Evolutionary conservation across 2,329 filamentous ascomycete genomes (phyloP).

Genomic region (Coniochaeta prunicola): DNA sequence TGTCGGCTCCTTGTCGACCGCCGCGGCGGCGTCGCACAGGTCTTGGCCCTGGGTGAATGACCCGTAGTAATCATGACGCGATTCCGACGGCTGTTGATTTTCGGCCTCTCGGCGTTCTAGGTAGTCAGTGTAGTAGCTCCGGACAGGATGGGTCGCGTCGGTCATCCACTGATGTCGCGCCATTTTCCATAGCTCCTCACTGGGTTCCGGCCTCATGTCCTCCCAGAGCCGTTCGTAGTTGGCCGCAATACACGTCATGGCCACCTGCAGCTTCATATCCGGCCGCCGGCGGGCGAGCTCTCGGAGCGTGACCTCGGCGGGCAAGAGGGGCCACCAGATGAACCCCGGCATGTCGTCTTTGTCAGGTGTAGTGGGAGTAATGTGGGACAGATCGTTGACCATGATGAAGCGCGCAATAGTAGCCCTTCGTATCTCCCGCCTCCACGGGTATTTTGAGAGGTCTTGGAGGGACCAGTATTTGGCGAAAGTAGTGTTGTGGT

Average conservation of each 20-base stretch:
- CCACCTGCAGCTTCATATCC: constrained; percentile 1
- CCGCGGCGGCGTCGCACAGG: no score
- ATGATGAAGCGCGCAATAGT: constrained; percentile 7
- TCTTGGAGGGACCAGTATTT: constrained; percentile 7
- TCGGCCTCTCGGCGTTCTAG: background rate
- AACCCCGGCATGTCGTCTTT: constrained; percentile 1
- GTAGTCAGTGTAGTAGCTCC: background rate
- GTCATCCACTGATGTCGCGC: background rate
- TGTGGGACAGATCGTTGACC: constrained; percentile 7
- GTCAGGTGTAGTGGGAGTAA: constrained; percentile 1
- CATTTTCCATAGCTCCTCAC: background rate
- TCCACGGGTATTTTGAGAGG: background rate
- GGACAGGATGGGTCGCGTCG: background rate
- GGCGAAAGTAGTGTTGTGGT: constrained; percentile 8
- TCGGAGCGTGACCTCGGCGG: background rate
- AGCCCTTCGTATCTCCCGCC: background rate
- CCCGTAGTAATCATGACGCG: background rate
- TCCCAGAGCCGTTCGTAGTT: constrained; percentile 4
- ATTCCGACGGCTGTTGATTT: background rate
- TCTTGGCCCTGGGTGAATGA: no score
- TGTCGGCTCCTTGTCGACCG: no score
- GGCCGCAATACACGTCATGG: constrained; percentile 6
- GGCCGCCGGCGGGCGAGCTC: constrained; percentile 6
- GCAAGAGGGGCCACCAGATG: constrained; percentile 9
- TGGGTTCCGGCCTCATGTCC: background rate